phyloP scores from a whole-genome alignment of 805 yeast genomes.

The Starmerella scarabaei region DNA sequence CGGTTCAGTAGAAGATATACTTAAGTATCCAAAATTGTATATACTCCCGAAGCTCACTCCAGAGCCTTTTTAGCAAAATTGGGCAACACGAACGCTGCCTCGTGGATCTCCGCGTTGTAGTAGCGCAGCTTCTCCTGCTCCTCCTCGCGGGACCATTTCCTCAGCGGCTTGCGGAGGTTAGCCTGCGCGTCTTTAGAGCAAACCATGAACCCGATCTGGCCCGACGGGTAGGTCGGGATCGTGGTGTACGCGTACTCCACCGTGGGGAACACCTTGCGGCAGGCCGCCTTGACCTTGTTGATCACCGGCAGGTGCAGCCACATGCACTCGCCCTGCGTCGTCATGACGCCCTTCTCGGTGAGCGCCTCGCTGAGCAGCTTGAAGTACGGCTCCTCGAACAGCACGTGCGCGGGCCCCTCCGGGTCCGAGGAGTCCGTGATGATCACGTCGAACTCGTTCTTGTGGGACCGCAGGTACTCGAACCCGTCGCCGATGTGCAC shows the following conservation, averaged over 20 bases:
- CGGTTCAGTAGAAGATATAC: too few relatives aligned
- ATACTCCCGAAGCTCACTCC: too few relatives aligned
- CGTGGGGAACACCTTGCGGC: slow-evolving; percentile 66
- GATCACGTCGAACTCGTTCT: slow-evolving; percentile 83
- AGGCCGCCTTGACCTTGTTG: slow-evolving; percentile 59
- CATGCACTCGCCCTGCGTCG: slow-evolving; percentile 80
- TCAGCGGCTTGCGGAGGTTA: slow-evolving; percentile 39
- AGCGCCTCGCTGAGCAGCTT: slow-evolving; percentile 73
- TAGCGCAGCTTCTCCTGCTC: slow-evolving; percentile 46
- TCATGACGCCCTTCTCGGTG: slow-evolving; percentile 81
- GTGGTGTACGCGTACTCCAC: slow-evolving; percentile 70
- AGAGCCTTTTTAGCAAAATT: slow-evolving; percentile 47
- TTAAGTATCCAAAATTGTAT: too few relatives aligned
- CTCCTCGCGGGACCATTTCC: slow-evolving; percentile 33
- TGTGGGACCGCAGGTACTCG: slow-evolving; percentile 74
- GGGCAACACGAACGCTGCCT: slow-evolving; percentile 64
- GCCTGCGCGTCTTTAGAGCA: slow-evolving; percentile 45
- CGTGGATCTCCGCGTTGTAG: slow-evolving; percentile 54
- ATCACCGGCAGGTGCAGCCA: slow-evolving; percentile 75
- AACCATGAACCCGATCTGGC: slow-evolving; percentile 69
- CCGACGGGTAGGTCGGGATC: slow-evolving; percentile 80
- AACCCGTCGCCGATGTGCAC: slow-evolving; percentile 96
- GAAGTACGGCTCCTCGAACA: slow-evolving; percentile 88
- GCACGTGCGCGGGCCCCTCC: slow-evolving; percentile 92
- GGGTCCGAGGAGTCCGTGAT: slow-evolving; percentile 97